Percentiles rank a stretch among this genome's conserved stretches.
Conservation (phyloP, 2,329 filamentous ascomycete genomes). For the Pyricularia grisea region DNA sequence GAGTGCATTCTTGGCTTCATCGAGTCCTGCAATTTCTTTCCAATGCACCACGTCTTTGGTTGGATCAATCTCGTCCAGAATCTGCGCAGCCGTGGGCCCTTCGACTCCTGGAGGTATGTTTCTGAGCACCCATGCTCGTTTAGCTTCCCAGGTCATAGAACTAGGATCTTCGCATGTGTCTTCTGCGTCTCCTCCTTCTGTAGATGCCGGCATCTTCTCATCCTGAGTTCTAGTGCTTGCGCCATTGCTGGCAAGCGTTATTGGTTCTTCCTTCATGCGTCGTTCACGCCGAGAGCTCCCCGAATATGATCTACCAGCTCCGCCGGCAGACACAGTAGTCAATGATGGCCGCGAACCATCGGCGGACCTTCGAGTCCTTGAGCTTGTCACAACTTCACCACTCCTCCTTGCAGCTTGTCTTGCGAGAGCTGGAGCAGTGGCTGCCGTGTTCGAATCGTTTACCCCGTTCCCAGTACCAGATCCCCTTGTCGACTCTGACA, state of each 20-base stretch:
- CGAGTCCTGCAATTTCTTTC: conserved; percentile 85
- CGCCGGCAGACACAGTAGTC: background rate
- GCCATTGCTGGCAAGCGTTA: background rate
- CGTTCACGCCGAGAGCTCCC: background rate
- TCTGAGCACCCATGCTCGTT: conserved; percentile 58
- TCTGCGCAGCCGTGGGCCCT: conserved; percentile 73
- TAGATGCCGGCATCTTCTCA: background rate
- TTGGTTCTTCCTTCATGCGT: background rate
- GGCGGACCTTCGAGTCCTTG: background rate
- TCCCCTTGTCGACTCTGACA: background rate
- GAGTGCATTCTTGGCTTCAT: conserved; percentile 81
- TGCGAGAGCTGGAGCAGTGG: background rate
- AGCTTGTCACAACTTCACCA: background rate
- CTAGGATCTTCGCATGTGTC: conserved; percentile 28
- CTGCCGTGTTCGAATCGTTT: background rate
- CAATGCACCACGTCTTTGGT: conserved; percentile 92
- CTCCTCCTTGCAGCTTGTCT: background rate
- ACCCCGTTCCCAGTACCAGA: background rate
- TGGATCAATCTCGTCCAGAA: conserved; percentile 91
- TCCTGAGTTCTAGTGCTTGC: background rate
- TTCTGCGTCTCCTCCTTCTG: conserved; percentile 12
- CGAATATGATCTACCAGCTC: background rate
- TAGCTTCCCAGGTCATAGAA: conserved; percentile 43
- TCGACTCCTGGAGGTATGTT: conserved; percentile 77
- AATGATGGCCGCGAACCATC: background rate